phyloP scores from a whole-genome alignment of 768 basidiomycete species.

The Collybiopsis luxurians region DNA sequence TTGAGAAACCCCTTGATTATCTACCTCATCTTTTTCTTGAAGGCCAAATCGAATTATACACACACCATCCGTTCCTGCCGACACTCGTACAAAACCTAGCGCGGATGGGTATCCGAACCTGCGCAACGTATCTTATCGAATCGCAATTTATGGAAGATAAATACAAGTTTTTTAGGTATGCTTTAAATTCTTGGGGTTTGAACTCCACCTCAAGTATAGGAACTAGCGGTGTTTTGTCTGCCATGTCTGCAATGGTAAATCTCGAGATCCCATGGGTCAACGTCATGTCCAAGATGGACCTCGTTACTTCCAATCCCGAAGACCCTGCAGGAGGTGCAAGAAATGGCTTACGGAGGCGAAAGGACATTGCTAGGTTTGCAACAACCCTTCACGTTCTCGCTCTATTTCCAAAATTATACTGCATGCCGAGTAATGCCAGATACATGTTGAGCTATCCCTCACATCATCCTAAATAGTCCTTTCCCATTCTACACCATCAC shows the following conservation, averaged over 20 bases:
- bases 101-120: constrained; percentile 80
- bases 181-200: constrained; percentile 1
- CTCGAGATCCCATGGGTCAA: constrained; percentile 97
- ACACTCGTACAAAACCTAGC: constrained; percentile 75
- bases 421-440: too few species aligned
- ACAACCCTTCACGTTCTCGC: neutral
- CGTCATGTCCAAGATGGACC: constrained; percentile 99
- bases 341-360: constrained; percentile 69
- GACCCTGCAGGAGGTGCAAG: constrained; percentile 58
- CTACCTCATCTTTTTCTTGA: neutral
- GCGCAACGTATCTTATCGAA: constrained; percentile 90
- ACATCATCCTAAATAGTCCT: neutral
- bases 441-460: too few species aligned
- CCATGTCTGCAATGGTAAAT: constrained; percentile 99
- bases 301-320: constrained; percentile 69
- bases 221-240: constrained; percentile 85
- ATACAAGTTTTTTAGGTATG: constrained; percentile 93
- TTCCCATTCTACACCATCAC: neutral
- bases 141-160: constrained; percentile 99
- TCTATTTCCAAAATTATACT: too few species aligned
- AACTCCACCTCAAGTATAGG: constrained; percentile 9
- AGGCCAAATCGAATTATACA: constrained; percentile 99
- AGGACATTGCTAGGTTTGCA: constrained; percentile 80
- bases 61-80: constrained; percentile 96
- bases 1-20: neutral